Percentiles rank a stretch among this genome's conserved stretches.
phyloP scores from a whole-genome alignment of 768 basidiomycete species.

The Trametes gibbosa region DNA sequence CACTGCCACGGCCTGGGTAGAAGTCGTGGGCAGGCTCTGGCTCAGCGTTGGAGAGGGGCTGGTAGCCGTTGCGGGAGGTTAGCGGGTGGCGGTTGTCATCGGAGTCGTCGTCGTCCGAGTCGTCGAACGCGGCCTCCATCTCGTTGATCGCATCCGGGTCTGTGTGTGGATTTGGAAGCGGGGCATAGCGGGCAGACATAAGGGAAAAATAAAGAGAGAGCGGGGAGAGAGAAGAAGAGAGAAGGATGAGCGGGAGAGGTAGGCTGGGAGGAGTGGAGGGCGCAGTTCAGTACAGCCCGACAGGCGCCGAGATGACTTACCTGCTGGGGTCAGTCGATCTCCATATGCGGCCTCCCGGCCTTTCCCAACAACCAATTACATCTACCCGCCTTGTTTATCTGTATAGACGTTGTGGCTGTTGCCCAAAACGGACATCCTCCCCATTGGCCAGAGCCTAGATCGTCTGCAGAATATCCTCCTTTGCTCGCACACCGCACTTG shows the following conservation, averaged over 20 bases:
- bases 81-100: conserved; percentile 43
- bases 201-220: neutral
- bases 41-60: conserved; percentile 21
- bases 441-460: conserved; percentile 11
- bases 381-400: neutral
- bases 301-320: conserved; percentile 1
- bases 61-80: conserved; percentile 24
- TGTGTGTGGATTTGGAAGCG: conserved; percentile 56
- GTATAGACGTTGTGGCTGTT: conserved; percentile 14
- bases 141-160: conserved; percentile 52
- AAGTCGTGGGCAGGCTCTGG: conserved; percentile 12
- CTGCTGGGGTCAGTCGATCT: too few species aligned
- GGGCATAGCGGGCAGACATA: conserved; percentile 61
- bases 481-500: neutral
- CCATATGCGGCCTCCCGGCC: neutral
- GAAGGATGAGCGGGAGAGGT: neutral
- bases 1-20: neutral
- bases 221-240: neutral
- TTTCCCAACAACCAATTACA: neutral
- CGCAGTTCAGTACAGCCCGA: neutral
- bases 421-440: neutral
- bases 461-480: neutral
- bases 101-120: conserved; percentile 71
- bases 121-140: conserved; percentile 87
- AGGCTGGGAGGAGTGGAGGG: neutral